These are phyloP conservation scores for Plasmodium vivax DNA, from an alignment of 169 alveolate species.

Conservation along the genomic window DNA sequence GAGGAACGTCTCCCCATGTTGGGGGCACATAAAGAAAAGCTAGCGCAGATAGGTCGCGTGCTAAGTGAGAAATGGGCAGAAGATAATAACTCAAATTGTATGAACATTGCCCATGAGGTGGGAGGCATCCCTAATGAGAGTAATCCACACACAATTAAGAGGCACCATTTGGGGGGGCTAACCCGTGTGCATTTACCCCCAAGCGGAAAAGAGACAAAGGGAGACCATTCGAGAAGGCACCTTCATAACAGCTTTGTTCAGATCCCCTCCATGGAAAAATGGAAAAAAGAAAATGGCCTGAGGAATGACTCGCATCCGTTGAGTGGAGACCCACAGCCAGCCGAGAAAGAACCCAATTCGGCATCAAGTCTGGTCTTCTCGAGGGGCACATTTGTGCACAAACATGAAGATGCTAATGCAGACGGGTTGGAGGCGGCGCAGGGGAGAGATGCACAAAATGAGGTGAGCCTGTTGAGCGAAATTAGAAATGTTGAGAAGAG, in stretches of 20 bases:
- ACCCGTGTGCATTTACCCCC: background rate
- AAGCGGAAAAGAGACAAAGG: background rate
- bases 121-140: background rate
- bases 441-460: background rate
- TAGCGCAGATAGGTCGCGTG: background rate
- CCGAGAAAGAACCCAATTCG: background rate
- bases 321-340: background rate
- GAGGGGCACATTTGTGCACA: background rate
- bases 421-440: background rate
- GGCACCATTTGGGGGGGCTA: background rate
- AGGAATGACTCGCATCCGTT: background rate
- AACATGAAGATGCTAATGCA: background rate
- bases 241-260: background rate
- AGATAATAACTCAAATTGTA: background rate
- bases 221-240: background rate
- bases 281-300: background rate
- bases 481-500: background rate
- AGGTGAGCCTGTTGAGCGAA: background rate
- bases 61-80: background rate
- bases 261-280: slow-evolving; percentile 1
- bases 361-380: background rate
- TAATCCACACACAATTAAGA: background rate
- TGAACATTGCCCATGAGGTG: background rate
- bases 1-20: background rate
- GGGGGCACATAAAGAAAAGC: background rate